Evolutionary conservation across 1,139 yeast genomes (phyloP), one percentile per base, ranked within the genome.

Genomic region (Nadsonia starkeyi-henricii): DNA sequence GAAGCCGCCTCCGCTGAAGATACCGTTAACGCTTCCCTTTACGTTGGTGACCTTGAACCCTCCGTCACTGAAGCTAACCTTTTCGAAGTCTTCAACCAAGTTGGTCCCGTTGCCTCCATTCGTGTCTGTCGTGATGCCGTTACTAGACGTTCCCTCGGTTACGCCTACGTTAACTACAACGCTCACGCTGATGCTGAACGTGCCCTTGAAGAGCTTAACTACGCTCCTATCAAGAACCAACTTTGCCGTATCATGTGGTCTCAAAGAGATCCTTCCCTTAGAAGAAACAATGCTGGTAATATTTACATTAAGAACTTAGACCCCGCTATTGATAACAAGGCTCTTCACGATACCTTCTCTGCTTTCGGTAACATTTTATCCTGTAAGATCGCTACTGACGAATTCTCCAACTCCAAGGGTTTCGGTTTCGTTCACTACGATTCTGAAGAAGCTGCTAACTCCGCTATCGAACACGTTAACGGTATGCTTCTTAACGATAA

Each of bases 191-290:
- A 93, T 66, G 98, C 96, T 64, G 91, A 84, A 72, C 81, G 78
- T 65, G 98, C 99, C 57, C 76, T 91, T 68, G 95, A 88, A 66
- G 94, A 88, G 71, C 79, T 93, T 72, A 93, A 91, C 85, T 91
- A 91, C 75, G 72, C 88, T 54, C 81, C 80, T 63, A 81, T 91
- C 72, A 91, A 89, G 72, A 97, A 96, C 65, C 88, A 85, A 66
- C 91, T 96, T 62, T 88, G 97, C 74, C 89, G 99, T 73, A 91
- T 91, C 74, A 93, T 93, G 98, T 89, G 97, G 96, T 88, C 97
- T 58, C 98, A 93, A 77, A 86, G 98, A 74, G 97, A 91, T 69
- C 98, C 98, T 57, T 79, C 96, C 56, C 71, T 82, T 62, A 85
- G 98, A 78, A 86, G 85, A 77, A 83, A 84, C 65, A 97, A 97